These are phyloP conservation scores for Hermanozyma aechmeae DNA, from an alignment of 805 yeast species.

Conservation along the genomic window DNA sequence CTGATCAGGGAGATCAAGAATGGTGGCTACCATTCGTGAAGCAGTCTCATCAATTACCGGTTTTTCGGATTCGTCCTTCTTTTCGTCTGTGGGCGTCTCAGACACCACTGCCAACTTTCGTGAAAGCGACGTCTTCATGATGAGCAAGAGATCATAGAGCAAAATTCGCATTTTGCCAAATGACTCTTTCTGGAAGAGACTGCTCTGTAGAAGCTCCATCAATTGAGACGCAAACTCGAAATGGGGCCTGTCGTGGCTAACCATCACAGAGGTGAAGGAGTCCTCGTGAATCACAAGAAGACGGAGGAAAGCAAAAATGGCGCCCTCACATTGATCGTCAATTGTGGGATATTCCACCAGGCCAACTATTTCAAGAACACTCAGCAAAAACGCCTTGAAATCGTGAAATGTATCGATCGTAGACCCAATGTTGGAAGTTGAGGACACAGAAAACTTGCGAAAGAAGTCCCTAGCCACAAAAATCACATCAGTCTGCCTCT, in stretches of 20 bases:
- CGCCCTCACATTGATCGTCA: no score
- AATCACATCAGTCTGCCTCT: slow-evolving; percentile 15
- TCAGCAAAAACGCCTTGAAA: slow-evolving; percentile 12
- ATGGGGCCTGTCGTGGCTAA: slow-evolving; percentile 31
- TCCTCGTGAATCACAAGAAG: slow-evolving; percentile 51
- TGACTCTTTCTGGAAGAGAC: slow-evolving; percentile 23
- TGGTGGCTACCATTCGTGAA: slow-evolving; percentile 4
- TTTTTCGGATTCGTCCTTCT: no score
- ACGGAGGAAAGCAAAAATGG: slow-evolving; percentile 31
- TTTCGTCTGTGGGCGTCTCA: no score
- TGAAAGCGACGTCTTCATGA: not conserved
- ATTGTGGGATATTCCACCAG: slow-evolving; percentile 30
- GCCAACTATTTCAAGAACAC: slow-evolving; percentile 11
- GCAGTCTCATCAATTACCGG: no score
- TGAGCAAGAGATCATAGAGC: slow-evolving; percentile 17
- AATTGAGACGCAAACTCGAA: slow-evolving; percentile 40
- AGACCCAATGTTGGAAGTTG: slow-evolving; percentile 13
- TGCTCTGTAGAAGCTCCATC: slow-evolving; percentile 33
- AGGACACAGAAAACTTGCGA: slow-evolving; percentile 35
- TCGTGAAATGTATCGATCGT: slow-evolving; percentile 13
- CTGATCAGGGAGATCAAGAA: slow-evolving; percentile 24
- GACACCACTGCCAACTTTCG: not conserved
- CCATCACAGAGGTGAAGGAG: slow-evolving; percentile 34
- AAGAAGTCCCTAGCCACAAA: slow-evolving; percentile 35
- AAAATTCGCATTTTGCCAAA: slow-evolving; percentile 45